Evolutionary conservation across 1,284 basidiomycete genomes (phyloP).

Genomic region (Microstroma glucosiphilum): DNA sequence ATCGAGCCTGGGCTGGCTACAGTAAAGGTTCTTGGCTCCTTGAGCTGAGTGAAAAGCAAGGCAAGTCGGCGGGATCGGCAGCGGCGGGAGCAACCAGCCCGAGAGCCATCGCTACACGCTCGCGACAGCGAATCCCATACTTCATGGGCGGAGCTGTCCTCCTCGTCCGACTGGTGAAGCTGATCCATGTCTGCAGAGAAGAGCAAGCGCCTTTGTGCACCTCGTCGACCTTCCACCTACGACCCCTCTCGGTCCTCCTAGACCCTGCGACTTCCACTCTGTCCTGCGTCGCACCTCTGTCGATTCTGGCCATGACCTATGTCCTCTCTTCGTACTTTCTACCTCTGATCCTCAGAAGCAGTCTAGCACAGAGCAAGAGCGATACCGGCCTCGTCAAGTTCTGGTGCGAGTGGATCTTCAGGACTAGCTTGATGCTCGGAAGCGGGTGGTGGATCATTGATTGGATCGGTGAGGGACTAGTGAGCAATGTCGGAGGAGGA

Average conservation of each 20-base stretch:
- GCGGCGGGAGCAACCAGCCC: neutral
- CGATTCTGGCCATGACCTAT: slow-evolving; percentile 24
- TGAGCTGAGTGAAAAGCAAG: neutral
- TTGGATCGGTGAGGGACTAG: slow-evolving; percentile 15
- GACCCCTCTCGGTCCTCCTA: neutral
- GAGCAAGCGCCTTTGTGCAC: slow-evolving; percentile 70
- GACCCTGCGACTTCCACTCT: neutral
- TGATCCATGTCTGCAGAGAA: slow-evolving; percentile 80
- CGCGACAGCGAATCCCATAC: slow-evolving; percentile 69
- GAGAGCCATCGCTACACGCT: slow-evolving; percentile 52
- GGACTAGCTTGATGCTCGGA: slow-evolving; percentile 35
- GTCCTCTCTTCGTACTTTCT: slow-evolving; percentile 21
- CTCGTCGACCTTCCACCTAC: slow-evolving; percentile 59
- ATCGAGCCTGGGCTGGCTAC: slow-evolving; percentile 16
- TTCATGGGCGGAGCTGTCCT: slow-evolving; percentile 64
- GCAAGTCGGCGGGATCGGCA: neutral
- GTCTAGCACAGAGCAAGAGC: slow-evolving; percentile 20
- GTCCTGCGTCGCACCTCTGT: neutral
- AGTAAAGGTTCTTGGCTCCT: slow-evolving; percentile 14
- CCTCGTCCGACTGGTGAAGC: slow-evolving; percentile 69
- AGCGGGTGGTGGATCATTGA: slow-evolving; percentile 42
- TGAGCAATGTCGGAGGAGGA: neutral
- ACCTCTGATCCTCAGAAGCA: slow-evolving; percentile 19
- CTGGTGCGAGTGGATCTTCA: slow-evolving; percentile 32
- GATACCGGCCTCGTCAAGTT: slow-evolving; percentile 27